Percentiles rank a stretch among this genome's conserved stretches.
Evolutionary conservation across 2,329 filamentous ascomycete species (phyloP).

Genomic region (Tympanopsis confertula): DNA sequence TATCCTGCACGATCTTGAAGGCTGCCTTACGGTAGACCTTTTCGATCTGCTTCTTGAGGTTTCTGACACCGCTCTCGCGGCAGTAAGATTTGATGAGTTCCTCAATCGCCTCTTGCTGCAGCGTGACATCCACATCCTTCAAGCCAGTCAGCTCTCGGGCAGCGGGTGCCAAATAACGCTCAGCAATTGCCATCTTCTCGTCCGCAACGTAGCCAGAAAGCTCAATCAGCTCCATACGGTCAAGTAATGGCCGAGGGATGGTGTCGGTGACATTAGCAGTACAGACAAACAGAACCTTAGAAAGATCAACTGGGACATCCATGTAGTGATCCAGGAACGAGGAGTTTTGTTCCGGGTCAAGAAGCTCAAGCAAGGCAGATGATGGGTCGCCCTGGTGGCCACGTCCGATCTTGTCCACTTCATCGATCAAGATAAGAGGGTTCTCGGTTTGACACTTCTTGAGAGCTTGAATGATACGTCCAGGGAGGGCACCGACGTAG

Average conservation of each 20-base stretch:
- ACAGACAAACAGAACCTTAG: conserved; percentile 96
- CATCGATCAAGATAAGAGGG: conserved; percentile 88
- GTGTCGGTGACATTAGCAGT: conserved; percentile 99
- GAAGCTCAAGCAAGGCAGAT: conserved; percentile 80
- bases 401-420: conserved; percentile 94
- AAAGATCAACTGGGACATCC: conserved; percentile 93
- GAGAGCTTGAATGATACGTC: conserved; percentile 91
- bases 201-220: conserved; percentile 93
- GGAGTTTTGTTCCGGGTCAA: conserved; percentile 93
- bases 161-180: conserved; percentile 80
- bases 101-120: conserved; percentile 78
- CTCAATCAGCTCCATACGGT: conserved; percentile 96
- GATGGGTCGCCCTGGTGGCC: conserved; percentile 95
- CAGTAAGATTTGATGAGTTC: conserved; percentile 98
- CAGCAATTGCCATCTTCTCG: conserved; percentile 97
- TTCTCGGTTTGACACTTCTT: conserved; percentile 99
- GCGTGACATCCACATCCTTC: conserved; percentile 78
- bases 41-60: conserved; percentile 98
- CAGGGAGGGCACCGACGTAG: conserved; percentile 89
- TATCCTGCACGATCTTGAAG: conserved; percentile 88
- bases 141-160: conserved; percentile 91
- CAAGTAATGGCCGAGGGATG: conserved; percentile 82
- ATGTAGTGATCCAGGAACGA: conserved; percentile 98
- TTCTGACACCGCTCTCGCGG: conserved; percentile 90
- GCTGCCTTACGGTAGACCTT: conserved; percentile 97